Evolutionary conservation across 805 yeast genomes (phyloP).

Genomic region (Candida adriatica): DNA sequence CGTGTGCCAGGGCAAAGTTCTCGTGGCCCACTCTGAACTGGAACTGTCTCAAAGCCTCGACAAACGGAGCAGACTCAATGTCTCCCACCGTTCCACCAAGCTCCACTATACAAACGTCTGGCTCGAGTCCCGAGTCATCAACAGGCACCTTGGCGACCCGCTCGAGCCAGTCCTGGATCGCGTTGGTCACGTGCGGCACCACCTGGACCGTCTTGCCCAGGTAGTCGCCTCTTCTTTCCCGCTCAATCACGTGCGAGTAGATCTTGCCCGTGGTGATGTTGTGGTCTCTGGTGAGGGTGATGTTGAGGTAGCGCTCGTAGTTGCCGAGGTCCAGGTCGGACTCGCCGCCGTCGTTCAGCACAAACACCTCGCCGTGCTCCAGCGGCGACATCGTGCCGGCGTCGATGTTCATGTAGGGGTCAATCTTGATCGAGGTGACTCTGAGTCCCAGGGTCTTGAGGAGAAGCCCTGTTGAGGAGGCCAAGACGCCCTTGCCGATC

Average conservation of each 20-base stretch:
- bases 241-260: conserved; percentile 88
- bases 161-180: conserved; percentile 98
- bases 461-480: conserved; percentile 93
- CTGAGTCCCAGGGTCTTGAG: conserved; percentile 90
- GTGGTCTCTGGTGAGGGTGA: conserved; percentile 88
- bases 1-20: conserved; percentile 93
- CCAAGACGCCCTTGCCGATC: conserved; percentile 97
- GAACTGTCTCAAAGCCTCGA: conserved; percentile 97
- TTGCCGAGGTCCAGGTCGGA: conserved; percentile 97
- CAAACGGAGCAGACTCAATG: conserved; percentile 97
- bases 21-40: conserved; percentile 95
- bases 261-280: conserved; percentile 98
- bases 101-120: conserved; percentile 95
- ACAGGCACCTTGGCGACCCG: conserved; percentile 88
- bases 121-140: conserved; percentile 78
- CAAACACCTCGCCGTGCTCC: conserved; percentile 99
- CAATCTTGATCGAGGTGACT: conserved; percentile 96
- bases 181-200: conserved; percentile 96
- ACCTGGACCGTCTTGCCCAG: conserved; percentile 99
- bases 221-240: conserved; percentile 94
- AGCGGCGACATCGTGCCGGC: conserved; percentile 99
- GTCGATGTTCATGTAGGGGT: conserved; percentile 98
- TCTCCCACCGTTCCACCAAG: conserved; percentile 99
- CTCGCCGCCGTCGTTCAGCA: conserved; percentile 97
- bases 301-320: conserved; percentile 93